Conservation (phyloP, 345 rosid species). For the Eucalyptus caleyi region DNA sequence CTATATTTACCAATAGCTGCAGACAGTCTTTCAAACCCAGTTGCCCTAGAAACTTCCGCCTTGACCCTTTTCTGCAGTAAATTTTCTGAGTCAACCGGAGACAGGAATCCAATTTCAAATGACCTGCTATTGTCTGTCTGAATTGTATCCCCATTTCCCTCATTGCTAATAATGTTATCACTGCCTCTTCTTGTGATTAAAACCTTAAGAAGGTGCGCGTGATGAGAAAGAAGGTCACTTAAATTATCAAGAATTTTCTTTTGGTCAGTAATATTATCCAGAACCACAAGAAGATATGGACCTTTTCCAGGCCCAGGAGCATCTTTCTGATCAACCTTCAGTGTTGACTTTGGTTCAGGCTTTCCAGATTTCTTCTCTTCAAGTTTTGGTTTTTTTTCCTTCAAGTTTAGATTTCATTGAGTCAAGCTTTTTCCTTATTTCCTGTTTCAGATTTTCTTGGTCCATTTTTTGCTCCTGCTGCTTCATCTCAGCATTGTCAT, state of each 20-base stretch:
- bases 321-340: background rate
- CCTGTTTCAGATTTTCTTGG: background rate
- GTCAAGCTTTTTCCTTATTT: background rate
- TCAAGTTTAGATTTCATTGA: too few relatives aligned
- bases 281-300: background rate
- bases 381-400: too few relatives aligned
- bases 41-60: fast-evolving
- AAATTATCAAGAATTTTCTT: fast-evolving
- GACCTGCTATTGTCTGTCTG: fast-evolving
- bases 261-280: background rate
- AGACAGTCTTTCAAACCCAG: fast-evolving
- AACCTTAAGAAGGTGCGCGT: fast-evolving
- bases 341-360: fast-evolving
- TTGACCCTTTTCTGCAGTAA: fast-evolving
- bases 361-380: background rate
- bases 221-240: fast-evolving
- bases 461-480: background rate
- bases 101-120: fast-evolving
- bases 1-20: fast-evolving
- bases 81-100: fast-evolving
- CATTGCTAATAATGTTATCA: fast-evolving
- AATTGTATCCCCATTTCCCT: background rate
- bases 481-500: background rate
- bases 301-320: background rate
- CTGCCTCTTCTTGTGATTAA: background rate